Evolutionary conservation across 805 yeast genomes (phyloP).

Genomic region (Kodamaea fukazawae): DNA sequence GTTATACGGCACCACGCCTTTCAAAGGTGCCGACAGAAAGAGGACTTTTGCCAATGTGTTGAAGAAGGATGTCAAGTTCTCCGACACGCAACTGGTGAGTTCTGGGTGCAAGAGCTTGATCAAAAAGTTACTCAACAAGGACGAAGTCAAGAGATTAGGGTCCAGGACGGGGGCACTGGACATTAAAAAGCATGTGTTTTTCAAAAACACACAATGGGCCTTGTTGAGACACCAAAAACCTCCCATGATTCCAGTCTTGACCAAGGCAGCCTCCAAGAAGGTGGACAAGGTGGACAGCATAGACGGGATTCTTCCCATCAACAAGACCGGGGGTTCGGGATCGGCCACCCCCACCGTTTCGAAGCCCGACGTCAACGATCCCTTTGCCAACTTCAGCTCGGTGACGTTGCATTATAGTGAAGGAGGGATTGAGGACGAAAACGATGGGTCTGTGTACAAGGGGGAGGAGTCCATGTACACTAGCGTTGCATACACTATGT

Average conservation of each 20-base stretch:
- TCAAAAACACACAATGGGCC: constrained; percentile 94
- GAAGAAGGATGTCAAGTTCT: constrained; percentile 78
- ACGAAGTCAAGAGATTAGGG: constrained; percentile 85
- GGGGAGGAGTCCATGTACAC: constrained; percentile 43
- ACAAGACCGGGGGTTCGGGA: constrained; percentile 1
- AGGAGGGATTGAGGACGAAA: constrained; percentile 40
- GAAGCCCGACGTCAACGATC: constrained; percentile 52
- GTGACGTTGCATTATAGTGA: constrained; percentile 80
- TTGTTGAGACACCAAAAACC: constrained; percentile 87
- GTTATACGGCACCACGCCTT: constrained; percentile 95
- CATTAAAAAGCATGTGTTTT: constrained; percentile 85
- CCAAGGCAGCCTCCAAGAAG: constrained; percentile 21
- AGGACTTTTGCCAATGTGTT: constrained; percentile 85
- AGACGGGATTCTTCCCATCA: constrained; percentile 5
- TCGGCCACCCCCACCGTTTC: background rate
- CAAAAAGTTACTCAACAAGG: constrained; percentile 79
- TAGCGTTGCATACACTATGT: constrained; percentile 56
- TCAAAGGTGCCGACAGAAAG: constrained; percentile 86
- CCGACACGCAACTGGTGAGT: constrained; percentile 64
- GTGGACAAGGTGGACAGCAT: constrained; percentile 16
- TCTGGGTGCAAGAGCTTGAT: constrained; percentile 77
- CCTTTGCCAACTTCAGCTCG: constrained; percentile 81
- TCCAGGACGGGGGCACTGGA: constrained; percentile 95
- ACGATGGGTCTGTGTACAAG: constrained; percentile 32
- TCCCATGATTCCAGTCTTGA: constrained; percentile 87